Conservation (phyloP, 2,329 filamentous ascomycete genomes). For the Westerdykella sp. region DNA sequence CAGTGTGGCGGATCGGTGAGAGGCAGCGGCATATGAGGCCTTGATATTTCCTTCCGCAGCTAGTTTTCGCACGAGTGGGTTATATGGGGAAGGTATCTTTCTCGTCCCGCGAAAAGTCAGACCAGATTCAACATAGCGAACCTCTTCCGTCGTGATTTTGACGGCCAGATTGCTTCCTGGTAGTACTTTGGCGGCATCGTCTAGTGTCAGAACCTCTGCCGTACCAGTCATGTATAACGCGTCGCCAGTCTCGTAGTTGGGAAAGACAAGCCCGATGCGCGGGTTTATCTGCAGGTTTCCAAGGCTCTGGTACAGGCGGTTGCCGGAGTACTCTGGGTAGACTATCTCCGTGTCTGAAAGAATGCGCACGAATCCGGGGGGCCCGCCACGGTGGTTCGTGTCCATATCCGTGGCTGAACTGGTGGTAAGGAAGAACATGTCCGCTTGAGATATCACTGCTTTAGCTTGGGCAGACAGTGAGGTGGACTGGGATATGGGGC, state of each 20-base stretch:
- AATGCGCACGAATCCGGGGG: slow-evolving; percentile 66
- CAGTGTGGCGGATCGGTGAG: slow-evolving; percentile 48
- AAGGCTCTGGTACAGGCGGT: slow-evolving; percentile 74
- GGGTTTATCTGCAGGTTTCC: slow-evolving; percentile 68
- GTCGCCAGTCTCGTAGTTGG: slow-evolving; percentile 66
- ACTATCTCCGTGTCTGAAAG: slow-evolving; percentile 56
- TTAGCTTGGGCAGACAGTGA: slow-evolving; percentile 51
- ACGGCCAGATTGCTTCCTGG: slow-evolving; percentile 68
- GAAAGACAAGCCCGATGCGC: slow-evolving; percentile 62
- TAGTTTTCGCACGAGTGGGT: slow-evolving; percentile 64
- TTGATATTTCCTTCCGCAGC: slow-evolving; percentile 48
- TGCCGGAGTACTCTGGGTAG: slow-evolving; percentile 82
- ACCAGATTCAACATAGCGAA: slow-evolving; percentile 57
- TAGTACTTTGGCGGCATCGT: slow-evolving; percentile 56
- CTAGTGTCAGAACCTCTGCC: slow-evolving; percentile 59
- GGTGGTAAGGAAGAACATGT: slow-evolving; percentile 74
- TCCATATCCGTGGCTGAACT: slow-evolving; percentile 65
- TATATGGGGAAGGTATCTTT: slow-evolving; percentile 67
- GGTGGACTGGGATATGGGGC: slow-evolving; percentile 43
- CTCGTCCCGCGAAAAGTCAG: slow-evolving; percentile 60
- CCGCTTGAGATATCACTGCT: slow-evolving; percentile 56
- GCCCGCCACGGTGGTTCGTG: slow-evolving; percentile 73
- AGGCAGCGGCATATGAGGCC: slow-evolving; percentile 5
- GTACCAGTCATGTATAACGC: slow-evolving; percentile 69
- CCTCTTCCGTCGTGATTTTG: slow-evolving; percentile 56